Conservation (phyloP, 2,329 filamentous ascomycete species). For the Neofusicoccum sp. region DNA sequence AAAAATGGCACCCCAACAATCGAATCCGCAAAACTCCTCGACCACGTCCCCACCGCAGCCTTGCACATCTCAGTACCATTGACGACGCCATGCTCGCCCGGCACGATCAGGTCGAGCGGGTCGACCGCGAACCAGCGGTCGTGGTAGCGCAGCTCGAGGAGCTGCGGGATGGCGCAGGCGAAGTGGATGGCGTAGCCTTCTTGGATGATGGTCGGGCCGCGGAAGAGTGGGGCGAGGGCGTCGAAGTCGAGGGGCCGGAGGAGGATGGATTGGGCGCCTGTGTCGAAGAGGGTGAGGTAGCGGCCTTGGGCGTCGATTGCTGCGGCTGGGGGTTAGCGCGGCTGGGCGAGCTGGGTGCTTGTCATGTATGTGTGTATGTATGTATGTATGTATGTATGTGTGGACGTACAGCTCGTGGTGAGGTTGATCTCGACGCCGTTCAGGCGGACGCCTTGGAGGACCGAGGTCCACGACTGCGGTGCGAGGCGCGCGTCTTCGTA, state of each 20-base stretch:
- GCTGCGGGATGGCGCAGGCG: not conserved
- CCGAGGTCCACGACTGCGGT: not conserved
- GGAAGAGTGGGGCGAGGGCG: not conserved
- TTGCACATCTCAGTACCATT: constrained; percentile 6
- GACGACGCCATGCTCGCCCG: not conserved
- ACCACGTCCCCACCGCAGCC: constrained; percentile 3
- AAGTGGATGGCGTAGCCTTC: not conserved
- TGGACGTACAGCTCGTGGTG: not conserved
- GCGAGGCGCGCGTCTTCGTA: not conserved
- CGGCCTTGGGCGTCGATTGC: not conserved
- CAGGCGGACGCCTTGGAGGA: not conserved
- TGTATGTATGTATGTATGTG: no score
- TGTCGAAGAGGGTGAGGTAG: not conserved
- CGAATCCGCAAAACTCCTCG: not conserved
- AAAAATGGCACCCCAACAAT: not conserved
- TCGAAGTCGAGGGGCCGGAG: not conserved
- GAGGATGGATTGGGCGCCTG: not conserved
- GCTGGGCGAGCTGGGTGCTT: not conserved
- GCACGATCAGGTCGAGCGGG: constrained; percentile 5
- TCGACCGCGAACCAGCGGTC: constrained; percentile 1
- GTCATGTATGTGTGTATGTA: no score
- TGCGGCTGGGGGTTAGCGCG: not conserved
- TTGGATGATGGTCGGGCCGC: not conserved
- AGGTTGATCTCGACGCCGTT: constrained; percentile 7
- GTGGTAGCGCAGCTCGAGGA: constrained; percentile 2